Percentiles rank a stretch among this genome's conserved stretches.
phyloP scores from a whole-genome alignment of 352 stramenopile species.

The Globisporangium megalacanthum region DNA sequence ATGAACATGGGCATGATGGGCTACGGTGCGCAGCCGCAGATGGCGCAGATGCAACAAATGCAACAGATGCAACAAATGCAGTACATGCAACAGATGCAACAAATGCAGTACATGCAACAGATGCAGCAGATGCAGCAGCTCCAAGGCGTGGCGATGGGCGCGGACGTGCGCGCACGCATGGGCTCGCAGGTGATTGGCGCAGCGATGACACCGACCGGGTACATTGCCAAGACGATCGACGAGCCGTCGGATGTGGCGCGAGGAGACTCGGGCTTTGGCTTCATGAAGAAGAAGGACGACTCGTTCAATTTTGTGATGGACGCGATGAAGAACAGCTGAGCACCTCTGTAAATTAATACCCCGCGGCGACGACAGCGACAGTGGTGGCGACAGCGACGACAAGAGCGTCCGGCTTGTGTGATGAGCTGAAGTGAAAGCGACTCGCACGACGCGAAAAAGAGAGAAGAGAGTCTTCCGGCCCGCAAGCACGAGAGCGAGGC shows the following conservation, averaged over 20 bases:
- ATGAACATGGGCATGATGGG: slow-evolving; percentile 74
- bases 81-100: slow-evolving; percentile 64
- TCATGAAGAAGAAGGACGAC: slow-evolving; percentile 87
- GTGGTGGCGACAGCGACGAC: neutral
- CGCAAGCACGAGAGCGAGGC: no score
- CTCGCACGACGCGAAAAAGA: no score
- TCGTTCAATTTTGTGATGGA: slow-evolving; percentile 89
- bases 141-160: slow-evolving; percentile 26
- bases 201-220: slow-evolving; percentile 77
- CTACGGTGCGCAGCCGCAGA: slow-evolving; percentile 39
- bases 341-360: slow-evolving; percentile 47
- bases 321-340: slow-evolving; percentile 84
- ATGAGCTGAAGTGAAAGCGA: no score
- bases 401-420: no score
- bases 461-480: no score
- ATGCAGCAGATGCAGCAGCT: slow-evolving; percentile 76
- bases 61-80: slow-evolving; percentile 43
- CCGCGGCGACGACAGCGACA: neutral
- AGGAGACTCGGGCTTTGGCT: slow-evolving; percentile 66
- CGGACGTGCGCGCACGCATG: slow-evolving; percentile 18
- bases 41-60: slow-evolving; percentile 43
- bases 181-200: slow-evolving; percentile 78
- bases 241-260: slow-evolving; percentile 59
- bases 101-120: slow-evolving; percentile 69
- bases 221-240: slow-evolving; percentile 87